These are phyloP conservation scores for Citeromyces hawaiiensis DNA, from an alignment of 1,139 yeast genomes.

Conservation along the genomic window DNA sequence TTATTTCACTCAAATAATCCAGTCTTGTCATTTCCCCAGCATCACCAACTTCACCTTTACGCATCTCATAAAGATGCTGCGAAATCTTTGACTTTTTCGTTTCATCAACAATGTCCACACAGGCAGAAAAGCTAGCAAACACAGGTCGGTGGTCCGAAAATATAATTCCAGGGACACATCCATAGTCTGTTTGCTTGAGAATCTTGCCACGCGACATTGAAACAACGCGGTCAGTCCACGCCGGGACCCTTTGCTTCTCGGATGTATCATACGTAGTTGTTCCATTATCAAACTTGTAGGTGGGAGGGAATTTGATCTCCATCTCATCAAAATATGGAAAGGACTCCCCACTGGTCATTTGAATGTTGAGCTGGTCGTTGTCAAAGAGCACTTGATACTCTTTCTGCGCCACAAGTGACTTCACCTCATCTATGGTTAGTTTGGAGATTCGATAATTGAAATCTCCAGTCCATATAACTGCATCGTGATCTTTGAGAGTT, in stretches of 20 bases:
- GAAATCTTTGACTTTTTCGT: conserved; percentile 42
- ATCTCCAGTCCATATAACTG: conserved; percentile 89
- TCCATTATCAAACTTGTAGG: conserved; percentile 87
- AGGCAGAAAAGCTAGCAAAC: conserved; percentile 59
- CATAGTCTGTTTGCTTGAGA: conserved; percentile 53
- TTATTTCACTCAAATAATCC: conserved; percentile 15
- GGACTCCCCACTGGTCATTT: conserved; percentile 61
- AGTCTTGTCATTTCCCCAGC: conserved; percentile 21
- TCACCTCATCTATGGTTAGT: conserved; percentile 55
- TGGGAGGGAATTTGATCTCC: conserved; percentile 69
- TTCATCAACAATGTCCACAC: conserved; percentile 61
- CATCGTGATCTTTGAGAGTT: conserved; percentile 60
- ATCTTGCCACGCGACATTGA: conserved; percentile 30
- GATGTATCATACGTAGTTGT: conserved; percentile 67
- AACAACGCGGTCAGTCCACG: conserved; percentile 88
- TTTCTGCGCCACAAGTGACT: conserved; percentile 36
- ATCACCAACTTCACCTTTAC: conserved; percentile 26
- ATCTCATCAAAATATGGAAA: conserved; percentile 69
- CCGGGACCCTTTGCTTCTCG: conserved; percentile 87
- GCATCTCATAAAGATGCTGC: conserved; percentile 40
- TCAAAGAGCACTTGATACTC: conserved; percentile 43
- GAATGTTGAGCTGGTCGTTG: conserved; percentile 65
- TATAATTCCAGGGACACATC: conserved; percentile 40
- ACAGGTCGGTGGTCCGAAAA: conserved; percentile 96
- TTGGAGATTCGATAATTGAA: conserved; percentile 71